Conservation (phyloP, 148 eudicot genomes). For the Vaccinium myrtillus region DNA sequence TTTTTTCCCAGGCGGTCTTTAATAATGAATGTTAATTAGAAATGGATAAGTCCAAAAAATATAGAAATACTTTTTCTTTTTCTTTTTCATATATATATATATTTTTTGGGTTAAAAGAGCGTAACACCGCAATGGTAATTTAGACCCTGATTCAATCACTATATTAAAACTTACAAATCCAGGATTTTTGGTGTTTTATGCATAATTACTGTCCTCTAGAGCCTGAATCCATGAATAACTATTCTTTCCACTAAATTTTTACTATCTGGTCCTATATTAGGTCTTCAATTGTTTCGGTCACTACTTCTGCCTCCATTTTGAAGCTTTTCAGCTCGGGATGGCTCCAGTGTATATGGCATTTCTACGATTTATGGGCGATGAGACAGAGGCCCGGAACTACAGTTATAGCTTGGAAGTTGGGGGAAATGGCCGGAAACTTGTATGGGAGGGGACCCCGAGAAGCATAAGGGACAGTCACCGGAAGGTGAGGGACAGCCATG, state of each 20-base stretch:
- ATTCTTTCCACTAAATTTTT: neutral
- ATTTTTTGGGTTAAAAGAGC: neutral
- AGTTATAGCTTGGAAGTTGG: conserved; percentile 50
- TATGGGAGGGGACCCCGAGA: conserved; percentile 48
- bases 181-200: neutral
- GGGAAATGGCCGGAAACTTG: conserved; percentile 45
- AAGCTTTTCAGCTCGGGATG: neutral
- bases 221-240: neutral
- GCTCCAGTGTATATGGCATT: neutral
- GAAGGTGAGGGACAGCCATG: conserved; percentile 47
- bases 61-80: neutral
- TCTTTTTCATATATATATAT: no score
- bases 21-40: neutral
- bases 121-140: neutral
- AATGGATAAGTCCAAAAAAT: neutral
- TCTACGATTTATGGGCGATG: conserved; percentile 46
- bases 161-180: neutral
- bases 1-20: neutral
- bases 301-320: neutral
- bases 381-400: conserved; percentile 36
- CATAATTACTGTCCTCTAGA: neutral
- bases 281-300: conserved; percentile 48
- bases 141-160: neutral
- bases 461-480: conserved; percentile 49
- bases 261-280: conserved; percentile 15